Conservation (phyloP, 352 stramenopile genomes). For the Phytopythium montanum region DNA sequence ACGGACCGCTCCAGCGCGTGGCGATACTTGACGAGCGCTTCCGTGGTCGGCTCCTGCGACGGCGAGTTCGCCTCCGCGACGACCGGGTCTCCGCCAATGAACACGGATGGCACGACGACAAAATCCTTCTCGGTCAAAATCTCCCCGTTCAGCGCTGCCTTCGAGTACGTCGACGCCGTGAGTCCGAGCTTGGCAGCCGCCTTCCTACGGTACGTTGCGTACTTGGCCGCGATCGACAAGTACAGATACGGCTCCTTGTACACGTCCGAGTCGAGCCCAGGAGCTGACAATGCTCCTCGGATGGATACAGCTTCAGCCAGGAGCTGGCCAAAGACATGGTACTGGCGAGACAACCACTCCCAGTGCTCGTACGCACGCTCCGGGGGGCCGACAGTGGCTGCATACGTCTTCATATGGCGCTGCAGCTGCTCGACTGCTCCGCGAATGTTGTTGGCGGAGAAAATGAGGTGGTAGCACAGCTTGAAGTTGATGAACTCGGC, state of each 20-base stretch:
- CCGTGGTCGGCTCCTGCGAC: constrained; percentile 39
- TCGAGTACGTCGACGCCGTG: constrained; percentile 14
- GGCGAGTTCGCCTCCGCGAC: constrained; percentile 41
- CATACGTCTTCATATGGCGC: constrained; percentile 73
- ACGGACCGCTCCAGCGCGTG: constrained; percentile 55
- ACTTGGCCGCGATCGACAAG: constrained; percentile 82
- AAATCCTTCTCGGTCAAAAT: constrained; percentile 46
- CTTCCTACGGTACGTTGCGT: constrained; percentile 70
- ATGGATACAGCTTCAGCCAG: constrained; percentile 69
- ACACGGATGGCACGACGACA: constrained; percentile 68
- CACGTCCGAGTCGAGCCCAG: constrained; percentile 68
- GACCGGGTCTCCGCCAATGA: constrained; percentile 62
- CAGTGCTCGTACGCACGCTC: constrained; percentile 79
- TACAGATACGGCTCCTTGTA: constrained; percentile 90
- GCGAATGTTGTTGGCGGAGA: constrained; percentile 82
- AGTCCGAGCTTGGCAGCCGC: constrained; percentile 58
- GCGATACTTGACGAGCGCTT: constrained; percentile 62
- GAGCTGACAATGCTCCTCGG: constrained; percentile 43
- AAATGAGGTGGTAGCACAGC: constrained; percentile 85
- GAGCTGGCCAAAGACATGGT: constrained; percentile 86
- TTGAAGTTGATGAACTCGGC: constrained; percentile 89
- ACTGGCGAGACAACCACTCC: constrained; percentile 83
- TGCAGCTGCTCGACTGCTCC: constrained; percentile 82
- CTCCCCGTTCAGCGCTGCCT: constrained; percentile 16
- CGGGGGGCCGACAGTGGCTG: constrained; percentile 38